Evolutionary conservation across 345 rosid species (phyloP).

Genomic region (Fremontodendron californicum): DNA sequence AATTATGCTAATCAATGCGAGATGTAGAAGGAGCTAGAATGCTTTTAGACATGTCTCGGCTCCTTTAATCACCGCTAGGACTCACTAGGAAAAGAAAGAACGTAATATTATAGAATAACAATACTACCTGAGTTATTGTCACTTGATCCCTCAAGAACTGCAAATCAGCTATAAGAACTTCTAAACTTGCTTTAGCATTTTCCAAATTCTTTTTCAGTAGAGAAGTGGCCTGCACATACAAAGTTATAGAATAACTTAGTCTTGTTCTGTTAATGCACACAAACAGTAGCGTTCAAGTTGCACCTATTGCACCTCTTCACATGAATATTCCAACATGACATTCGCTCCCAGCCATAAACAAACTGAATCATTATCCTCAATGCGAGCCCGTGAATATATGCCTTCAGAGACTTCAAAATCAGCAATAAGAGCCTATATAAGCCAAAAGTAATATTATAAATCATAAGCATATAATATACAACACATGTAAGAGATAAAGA

Average conservation of each 20-base stretch:
- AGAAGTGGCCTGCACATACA: constrained; percentile 52
- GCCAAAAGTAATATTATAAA: neutral
- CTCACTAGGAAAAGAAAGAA: neutral
- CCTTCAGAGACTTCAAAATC: constrained; percentile 97
- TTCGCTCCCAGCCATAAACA: constrained; percentile 96
- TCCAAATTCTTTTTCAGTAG: constrained; percentile 82
- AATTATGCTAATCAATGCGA: neutral
- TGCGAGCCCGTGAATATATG: constrained; percentile 73
- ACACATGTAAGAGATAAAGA: neutral
- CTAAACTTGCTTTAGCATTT: constrained; percentile 94
- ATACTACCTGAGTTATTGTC: constrained; percentile 80
- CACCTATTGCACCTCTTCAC: constrained; percentile 61
- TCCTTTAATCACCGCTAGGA: neutral
- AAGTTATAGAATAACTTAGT: constrained; percentile 21
- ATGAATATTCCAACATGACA: constrained; percentile 94
- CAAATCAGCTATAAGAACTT: constrained; percentile 79
- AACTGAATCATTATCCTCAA: constrained; percentile 70
- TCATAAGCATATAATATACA: neutral
- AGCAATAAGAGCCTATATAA: constrained; percentile 59
- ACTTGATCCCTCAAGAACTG: constrained; percentile 94
- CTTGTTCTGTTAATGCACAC: constrained; percentile 20
- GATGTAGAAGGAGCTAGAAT: neutral
- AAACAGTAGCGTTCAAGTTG: constrained; percentile 12
- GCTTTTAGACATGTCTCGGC: neutral
- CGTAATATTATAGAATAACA: neutral